These are phyloP conservation scores for Geotrichum klebahnii DNA, from an alignment of 1,139 yeast species.

Conservation along the genomic window DNA sequence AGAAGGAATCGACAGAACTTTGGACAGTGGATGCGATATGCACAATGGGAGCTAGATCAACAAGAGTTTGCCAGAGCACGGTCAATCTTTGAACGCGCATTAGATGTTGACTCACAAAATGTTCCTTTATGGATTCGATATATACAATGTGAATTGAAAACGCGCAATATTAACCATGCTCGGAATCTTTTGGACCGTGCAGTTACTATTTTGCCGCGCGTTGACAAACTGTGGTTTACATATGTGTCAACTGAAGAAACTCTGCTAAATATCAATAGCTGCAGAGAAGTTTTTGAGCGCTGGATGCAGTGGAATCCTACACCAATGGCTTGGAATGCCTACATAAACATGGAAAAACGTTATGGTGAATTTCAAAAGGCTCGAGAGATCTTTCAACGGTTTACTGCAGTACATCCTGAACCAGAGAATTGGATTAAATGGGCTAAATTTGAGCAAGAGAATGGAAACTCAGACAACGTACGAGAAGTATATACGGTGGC, in stretches of 20 bases:
- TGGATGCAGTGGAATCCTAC: constrained; percentile 71
- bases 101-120: constrained; percentile 67
- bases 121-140: constrained; percentile 86
- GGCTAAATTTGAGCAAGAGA: constrained; percentile 55
- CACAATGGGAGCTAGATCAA: constrained; percentile 79
- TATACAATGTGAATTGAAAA: constrained; percentile 69
- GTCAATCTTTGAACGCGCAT: constrained; percentile 82
- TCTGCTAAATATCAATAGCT: constrained; percentile 58
- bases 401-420: constrained; percentile 52
- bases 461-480: constrained; percentile 48
- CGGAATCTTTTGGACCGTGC: constrained; percentile 80
- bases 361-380: constrained; percentile 57
- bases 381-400: constrained; percentile 54
- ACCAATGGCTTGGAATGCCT: constrained; percentile 68
- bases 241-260: constrained; percentile 76
- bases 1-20: constrained; percentile 75
- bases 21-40: constrained; percentile 91
- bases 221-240: constrained; percentile 82
- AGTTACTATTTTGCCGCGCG: constrained; percentile 65
- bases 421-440: constrained; percentile 64
- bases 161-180: constrained; percentile 79
- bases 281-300: constrained; percentile 63
- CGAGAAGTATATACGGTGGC: constrained; percentile 67
- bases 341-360: constrained; percentile 65
- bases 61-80: constrained; percentile 74